phyloP scores from a whole-genome alignment of 306 rosid species.

The Castanospermum australe region DNA sequence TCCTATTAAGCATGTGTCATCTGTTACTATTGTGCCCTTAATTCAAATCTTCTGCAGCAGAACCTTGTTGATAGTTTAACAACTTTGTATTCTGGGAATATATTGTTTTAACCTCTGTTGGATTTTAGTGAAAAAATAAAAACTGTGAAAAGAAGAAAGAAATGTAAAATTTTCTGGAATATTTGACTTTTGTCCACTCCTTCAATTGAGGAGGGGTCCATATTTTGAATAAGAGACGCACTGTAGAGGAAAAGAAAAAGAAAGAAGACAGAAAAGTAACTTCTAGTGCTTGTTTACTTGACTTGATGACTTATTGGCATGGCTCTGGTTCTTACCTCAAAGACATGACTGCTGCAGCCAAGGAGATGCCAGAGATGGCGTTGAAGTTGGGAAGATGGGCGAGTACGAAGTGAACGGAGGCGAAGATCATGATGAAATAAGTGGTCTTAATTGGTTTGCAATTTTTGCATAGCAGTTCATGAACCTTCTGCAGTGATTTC shows the following conservation, averaged over 20 bases:
- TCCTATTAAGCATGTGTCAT: not conserved
- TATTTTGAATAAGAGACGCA: not conserved
- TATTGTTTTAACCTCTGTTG: not conserved
- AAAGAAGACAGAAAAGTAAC: not conserved
- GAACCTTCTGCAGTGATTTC: constrained; percentile 63
- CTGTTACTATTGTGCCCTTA: not conserved
- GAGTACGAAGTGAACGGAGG: constrained; percentile 66
- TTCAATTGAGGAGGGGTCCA: not conserved
- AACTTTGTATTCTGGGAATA: too few species aligned
- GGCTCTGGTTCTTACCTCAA: constrained; percentile 40
- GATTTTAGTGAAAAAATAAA: not conserved
- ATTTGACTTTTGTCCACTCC: not conserved
- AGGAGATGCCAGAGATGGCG: constrained; percentile 62
- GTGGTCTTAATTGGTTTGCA: constrained; percentile 44
- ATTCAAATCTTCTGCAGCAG: too few species aligned
- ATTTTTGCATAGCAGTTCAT: constrained; percentile 29
- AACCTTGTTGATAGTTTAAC: too few species aligned
- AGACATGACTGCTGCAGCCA: constrained; percentile 80
- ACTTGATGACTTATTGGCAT: not conserved
- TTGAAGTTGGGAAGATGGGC: constrained; percentile 81
- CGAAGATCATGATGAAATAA: constrained; percentile 72
- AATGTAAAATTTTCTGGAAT: not conserved
- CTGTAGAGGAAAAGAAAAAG: not conserved
- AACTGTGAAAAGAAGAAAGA: not conserved
- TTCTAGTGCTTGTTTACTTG: not conserved